Conservation (phyloP, 768 basidiomycete species). For the Xerocomellus dryophilus region DNA sequence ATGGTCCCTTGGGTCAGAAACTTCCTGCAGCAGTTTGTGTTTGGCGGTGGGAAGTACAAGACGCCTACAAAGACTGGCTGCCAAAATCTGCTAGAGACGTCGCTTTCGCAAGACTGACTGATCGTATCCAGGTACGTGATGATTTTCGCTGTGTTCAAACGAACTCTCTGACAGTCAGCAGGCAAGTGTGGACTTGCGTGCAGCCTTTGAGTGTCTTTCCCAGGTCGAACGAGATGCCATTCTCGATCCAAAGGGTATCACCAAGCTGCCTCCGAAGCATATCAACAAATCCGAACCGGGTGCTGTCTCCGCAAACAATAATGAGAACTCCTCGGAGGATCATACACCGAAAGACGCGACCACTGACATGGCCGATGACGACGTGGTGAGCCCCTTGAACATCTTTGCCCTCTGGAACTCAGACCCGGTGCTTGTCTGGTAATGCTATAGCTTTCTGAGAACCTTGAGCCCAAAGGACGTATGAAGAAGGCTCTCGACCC, state of each 20-base stretch:
- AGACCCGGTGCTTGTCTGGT: not conserved
- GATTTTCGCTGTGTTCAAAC: not conserved
- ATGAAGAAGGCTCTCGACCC: conserved; percentile 53
- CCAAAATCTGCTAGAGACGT: conserved; percentile 65
- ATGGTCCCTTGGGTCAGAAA: conserved; percentile 47
- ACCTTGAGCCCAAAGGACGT: conserved; percentile 35
- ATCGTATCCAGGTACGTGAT: conserved; percentile 59
- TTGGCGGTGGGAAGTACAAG: conserved; percentile 87
- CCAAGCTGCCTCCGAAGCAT: conserved; percentile 35
- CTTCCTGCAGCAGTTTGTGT: conserved; percentile 61
- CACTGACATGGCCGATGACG: conserved; percentile 38
- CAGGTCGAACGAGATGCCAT: conserved; percentile 55
- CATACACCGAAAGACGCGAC: conserved; percentile 27
- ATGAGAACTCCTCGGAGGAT: conserved; percentile 19
- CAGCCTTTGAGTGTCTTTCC: conserved; percentile 55
- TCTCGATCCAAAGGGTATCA: conserved; percentile 47
- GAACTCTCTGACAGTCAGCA: conserved; percentile 27
- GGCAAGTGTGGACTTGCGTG: conserved; percentile 57
- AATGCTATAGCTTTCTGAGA: conserved; percentile 18
- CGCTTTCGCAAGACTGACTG: conserved; percentile 55
- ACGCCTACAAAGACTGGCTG: conserved; percentile 55
- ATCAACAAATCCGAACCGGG: conserved; percentile 23
- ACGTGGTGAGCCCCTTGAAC: conserved; percentile 31
- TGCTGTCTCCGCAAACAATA: conserved; percentile 1
- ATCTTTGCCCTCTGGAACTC: not conserved